A percentile compares a stretch with the other conserved stretches of the same genome.
Conservation (phyloP, 2,329 filamentous ascomycete genomes). For the Fusarium tanahbumbuense region DNA sequence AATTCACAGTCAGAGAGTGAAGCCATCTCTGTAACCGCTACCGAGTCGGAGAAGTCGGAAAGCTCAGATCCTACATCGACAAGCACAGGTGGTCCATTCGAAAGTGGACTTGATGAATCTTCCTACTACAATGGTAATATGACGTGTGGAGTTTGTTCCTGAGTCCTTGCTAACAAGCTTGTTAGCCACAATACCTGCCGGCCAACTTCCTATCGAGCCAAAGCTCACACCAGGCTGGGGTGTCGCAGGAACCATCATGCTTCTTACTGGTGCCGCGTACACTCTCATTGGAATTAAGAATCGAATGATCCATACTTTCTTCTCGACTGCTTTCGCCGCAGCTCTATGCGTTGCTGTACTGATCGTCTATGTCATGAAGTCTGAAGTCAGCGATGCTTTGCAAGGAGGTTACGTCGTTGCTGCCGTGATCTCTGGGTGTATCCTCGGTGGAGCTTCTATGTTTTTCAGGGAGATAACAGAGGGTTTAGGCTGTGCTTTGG, state of each 20-base stretch:
- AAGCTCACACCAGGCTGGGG: constrained; percentile 83
- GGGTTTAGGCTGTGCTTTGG: constrained; percentile 83
- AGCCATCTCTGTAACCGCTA: constrained; percentile 23
- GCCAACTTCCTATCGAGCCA: constrained; percentile 77
- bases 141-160: background rate
- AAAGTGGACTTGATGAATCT: constrained; percentile 45
- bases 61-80: constrained; percentile 33
- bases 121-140: constrained; percentile 52
- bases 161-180: constrained; percentile 5
- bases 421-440: constrained; percentile 75
- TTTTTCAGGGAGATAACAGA: constrained; percentile 88
- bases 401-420: constrained; percentile 91
- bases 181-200: constrained; percentile 59
- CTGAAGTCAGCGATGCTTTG: constrained; percentile 77
- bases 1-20: constrained; percentile 16
- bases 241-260: constrained; percentile 80
- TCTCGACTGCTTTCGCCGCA: constrained; percentile 80
- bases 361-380: constrained; percentile 88
- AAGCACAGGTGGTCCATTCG: constrained; percentile 29
- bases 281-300: constrained; percentile 86
- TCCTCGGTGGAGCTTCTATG: constrained; percentile 78
- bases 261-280: constrained; percentile 77
- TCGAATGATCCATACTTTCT: constrained; percentile 80
- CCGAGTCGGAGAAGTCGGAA: constrained; percentile 27
- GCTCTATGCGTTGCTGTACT: constrained; percentile 82